Base-by-base conservation (phyloP, 164 flowering plant species). In the Protea cynaroides region DNA sequence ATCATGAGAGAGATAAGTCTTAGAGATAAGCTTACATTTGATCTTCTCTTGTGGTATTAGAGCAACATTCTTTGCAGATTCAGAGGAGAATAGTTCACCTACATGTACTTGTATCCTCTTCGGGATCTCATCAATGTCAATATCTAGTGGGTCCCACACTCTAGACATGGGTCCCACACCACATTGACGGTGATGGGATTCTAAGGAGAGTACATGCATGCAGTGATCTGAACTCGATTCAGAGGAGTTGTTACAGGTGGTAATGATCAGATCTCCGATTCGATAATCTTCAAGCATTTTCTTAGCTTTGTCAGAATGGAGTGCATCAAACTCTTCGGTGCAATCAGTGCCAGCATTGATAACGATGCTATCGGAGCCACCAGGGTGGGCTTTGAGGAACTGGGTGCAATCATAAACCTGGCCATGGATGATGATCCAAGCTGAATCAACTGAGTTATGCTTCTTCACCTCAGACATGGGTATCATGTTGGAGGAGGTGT, bases 291-390 rank as follows among this genome's bases (percentile, higher is more conserved):
- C 94, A 8, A 95, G 80, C 71, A 95, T 66, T 24, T 83, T 81
- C 82, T 88, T 89, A 53, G 97, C 97, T 65, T 84, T 91, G 67
- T 84, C 90, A 7, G 97, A 95, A 80, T 95, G 99, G 18, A 95
- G 91, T 25, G 97, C 96, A 6, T 95, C 97, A 56, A 95, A 95
- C 63, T 95, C 99, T 55, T 95, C 99, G 7, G 97, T 88, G 75
- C 96, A 89, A 61, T 95, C 99, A 1, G 94, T 79, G 22, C 99
- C 99, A 5, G 97, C 96, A 55, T 95, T 95, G 80, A 95, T 95
- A 61, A 95, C 80, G 69, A 95, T 95, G 64, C 96, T 89, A 60
- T 95, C 99, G 21, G 86, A 15, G 25, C 99, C 99, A 10, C 99
- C 99, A 0, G 99, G 99, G 59, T 95, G 99, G 71, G 83, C 92